A percentile compares a stretch with the other conserved stretches of the same genome.
These are phyloP conservation scores for Agaricus blazei DNA, from an alignment of 768 basidiomycete genomes.

Conservation along the genomic window DNA sequence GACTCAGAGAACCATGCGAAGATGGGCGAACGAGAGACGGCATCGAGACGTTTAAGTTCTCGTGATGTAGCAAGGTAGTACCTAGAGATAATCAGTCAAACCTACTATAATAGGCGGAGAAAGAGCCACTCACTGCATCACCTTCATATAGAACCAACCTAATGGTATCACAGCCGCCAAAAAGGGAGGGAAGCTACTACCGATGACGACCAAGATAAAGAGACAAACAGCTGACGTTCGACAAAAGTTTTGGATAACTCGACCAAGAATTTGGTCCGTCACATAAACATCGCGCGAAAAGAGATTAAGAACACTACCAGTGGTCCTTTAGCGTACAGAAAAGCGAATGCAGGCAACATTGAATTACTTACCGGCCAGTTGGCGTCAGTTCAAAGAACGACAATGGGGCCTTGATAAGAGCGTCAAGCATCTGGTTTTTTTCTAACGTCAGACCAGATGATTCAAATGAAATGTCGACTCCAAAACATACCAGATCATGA, in stretches of 20 bases:
- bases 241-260: slow-evolving; percentile 68
- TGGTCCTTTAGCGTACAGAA: not conserved
- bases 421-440: slow-evolving; percentile 58
- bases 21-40: slow-evolving; percentile 86
- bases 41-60: slow-evolving; percentile 84
- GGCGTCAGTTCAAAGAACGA: slow-evolving; percentile 91
- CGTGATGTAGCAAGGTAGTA: slow-evolving; percentile 87
- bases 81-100: slow-evolving; percentile 29
- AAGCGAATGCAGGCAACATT: not conserved
- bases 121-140: slow-evolving; percentile 60
- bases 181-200: slow-evolving; percentile 78
- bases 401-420: slow-evolving; percentile 79
- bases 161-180: slow-evolving; percentile 71
- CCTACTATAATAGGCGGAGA: not conserved
- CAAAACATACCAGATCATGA: slow-evolving; percentile 62
- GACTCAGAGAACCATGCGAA: slow-evolving; percentile 87
- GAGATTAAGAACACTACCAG: slow-evolving; percentile 71
- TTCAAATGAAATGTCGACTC: not conserved
- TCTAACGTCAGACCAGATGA: not conserved
- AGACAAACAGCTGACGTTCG: slow-evolving; percentile 57
- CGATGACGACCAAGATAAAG: slow-evolving; percentile 69
- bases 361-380: slow-evolving; percentile 56
- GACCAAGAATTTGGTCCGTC: slow-evolving; percentile 77
- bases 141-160: slow-evolving; percentile 70
- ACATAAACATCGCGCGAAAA: slow-evolving; percentile 89